Conservation (phyloP, 129 eudicot genomes). For the Helichrysum umbraculigerum region DNA sequence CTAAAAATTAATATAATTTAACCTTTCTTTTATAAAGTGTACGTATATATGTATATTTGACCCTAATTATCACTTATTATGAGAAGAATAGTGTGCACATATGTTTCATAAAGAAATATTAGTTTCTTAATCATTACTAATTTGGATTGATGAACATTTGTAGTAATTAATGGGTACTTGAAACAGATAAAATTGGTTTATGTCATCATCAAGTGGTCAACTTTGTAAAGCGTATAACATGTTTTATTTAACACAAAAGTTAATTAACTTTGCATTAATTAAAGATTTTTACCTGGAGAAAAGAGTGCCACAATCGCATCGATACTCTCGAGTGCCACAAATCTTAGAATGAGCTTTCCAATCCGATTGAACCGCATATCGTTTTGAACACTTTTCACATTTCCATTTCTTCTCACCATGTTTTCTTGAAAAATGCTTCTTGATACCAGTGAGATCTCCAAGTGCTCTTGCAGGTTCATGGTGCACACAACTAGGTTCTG, state of each 20-base stretch:
- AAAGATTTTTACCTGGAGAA: slow-evolving; percentile 59
- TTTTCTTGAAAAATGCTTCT: slow-evolving; percentile 68
- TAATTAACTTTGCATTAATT: not conserved
- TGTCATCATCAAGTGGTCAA: not conserved
- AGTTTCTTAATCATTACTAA: not conserved
- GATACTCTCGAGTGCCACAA: slow-evolving; percentile 81
- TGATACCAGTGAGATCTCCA: slow-evolving; percentile 82
- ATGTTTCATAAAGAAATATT: too few species aligned
- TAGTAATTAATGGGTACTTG: not conserved
- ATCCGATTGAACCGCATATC: slow-evolving; percentile 85
- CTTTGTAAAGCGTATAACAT: not conserved
- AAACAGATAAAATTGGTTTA: not conserved
- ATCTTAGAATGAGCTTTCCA: slow-evolving; percentile 96
- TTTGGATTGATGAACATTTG: not conserved
- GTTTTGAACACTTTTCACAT: slow-evolving; percentile 75
- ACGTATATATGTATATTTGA: too few species aligned
- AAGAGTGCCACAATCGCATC: slow-evolving; percentile 84
- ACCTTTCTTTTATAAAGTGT: too few species aligned
- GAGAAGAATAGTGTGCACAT: too few species aligned
- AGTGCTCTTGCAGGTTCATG: slow-evolving; percentile 78
- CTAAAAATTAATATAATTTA: too few species aligned
- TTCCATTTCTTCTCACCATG: slow-evolving; percentile 96
- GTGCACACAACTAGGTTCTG: slow-evolving; percentile 74
- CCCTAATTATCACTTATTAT: too few species aligned
- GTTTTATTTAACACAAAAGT: not conserved